Percentiles rank a stretch among this genome's conserved stretches.
Evolutionary conservation across 768 basidiomycete genomes (phyloP).

Genomic region (Suillus ampliporus): DNA sequence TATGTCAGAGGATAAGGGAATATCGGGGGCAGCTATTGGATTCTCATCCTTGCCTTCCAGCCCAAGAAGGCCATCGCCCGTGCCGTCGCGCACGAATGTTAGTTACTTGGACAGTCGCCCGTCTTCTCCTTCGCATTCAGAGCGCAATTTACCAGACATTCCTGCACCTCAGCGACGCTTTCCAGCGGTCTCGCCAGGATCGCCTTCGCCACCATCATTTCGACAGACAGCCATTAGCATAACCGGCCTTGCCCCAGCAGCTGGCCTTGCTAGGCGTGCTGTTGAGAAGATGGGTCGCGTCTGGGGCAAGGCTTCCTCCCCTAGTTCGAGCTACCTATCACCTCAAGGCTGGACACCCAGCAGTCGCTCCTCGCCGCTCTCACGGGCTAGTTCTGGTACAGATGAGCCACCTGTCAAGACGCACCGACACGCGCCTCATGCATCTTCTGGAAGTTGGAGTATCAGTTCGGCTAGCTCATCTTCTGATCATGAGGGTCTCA

Average conservation of each 20-base stretch:
- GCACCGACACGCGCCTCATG: slow-evolving; percentile 58
- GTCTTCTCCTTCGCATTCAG: slow-evolving; percentile 31
- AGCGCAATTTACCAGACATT: slow-evolving; percentile 37
- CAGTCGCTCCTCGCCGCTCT: slow-evolving; percentile 37
- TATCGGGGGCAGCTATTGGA: slow-evolving; percentile 48
- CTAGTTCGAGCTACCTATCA: slow-evolving; percentile 51
- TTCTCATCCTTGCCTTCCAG: slow-evolving; percentile 37
- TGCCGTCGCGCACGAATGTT: slow-evolving; percentile 24
- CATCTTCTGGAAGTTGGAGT: slow-evolving; percentile 64
- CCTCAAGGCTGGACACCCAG: slow-evolving; percentile 48
- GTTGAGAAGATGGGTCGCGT: slow-evolving; percentile 78
- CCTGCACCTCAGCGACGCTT: slow-evolving; percentile 26
- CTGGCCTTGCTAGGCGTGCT: slow-evolving; percentile 76
- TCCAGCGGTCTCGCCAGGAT: slow-evolving; percentile 11
- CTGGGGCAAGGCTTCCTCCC: slow-evolving; percentile 50
- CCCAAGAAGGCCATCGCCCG: slow-evolving; percentile 33
- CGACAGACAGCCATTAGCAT: slow-evolving; percentile 78
- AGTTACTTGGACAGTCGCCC: slow-evolving; percentile 40
- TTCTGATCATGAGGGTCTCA: slow-evolving; percentile 51
- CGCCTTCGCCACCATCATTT: slow-evolving; percentile 40
- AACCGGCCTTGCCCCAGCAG: slow-evolving; percentile 71
- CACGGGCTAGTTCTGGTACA: slow-evolving; percentile 47
- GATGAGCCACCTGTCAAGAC: slow-evolving; percentile 29
- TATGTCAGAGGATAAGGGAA: slow-evolving; percentile 38
- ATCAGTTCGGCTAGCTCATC: slow-evolving; percentile 57